phyloP scores from a whole-genome alignment of 225 moss, liverwort and hornwort species.

The Bryum argenteum region DNA sequence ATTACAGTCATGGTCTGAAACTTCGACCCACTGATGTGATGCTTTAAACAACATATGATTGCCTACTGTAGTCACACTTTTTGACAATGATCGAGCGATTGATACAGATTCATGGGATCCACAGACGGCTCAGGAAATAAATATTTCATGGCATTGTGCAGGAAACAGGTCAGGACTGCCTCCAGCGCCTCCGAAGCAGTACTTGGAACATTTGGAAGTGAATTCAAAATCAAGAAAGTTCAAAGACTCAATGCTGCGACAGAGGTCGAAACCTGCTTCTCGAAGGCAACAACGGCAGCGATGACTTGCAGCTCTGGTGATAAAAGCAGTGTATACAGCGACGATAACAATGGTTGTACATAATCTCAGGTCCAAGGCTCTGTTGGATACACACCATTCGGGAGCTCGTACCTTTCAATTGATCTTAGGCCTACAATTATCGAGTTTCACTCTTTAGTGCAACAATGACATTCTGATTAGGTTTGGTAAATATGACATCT shows the following conservation, averaged over 20 bases:
- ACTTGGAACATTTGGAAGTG: constrained; percentile 42
- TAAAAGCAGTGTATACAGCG: constrained; percentile 13
- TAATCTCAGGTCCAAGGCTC: constrained; percentile 40
- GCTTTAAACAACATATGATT: constrained; percentile 2
- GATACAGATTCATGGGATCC: constrained; percentile 5
- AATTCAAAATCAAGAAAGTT: constrained; percentile 54
- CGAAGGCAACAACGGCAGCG: constrained; percentile 48
- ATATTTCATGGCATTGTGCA: constrained; percentile 31
- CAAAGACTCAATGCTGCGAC: constrained; percentile 45
- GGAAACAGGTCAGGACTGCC: constrained; percentile 61
- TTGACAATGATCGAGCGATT: not conserved
- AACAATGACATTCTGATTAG: constrained; percentile 59
- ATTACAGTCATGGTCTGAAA: not conserved
- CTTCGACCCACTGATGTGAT: constrained; percentile 4
- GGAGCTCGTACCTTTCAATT: constrained; percentile 50
- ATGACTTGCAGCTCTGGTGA: constrained; percentile 37
- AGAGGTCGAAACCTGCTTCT: constrained; percentile 48
- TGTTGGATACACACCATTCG: constrained; percentile 45
- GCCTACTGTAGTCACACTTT: not conserved
- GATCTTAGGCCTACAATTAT: constrained; percentile 51
- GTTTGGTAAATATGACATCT: constrained; percentile 40
- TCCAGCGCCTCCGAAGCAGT: constrained; percentile 60
- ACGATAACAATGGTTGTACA: constrained; percentile 32
- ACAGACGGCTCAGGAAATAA: not conserved
- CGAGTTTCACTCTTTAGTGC: constrained; percentile 47